Percentiles rank a stretch among this genome's conserved stretches.
Evolutionary conservation across 2,329 filamentous ascomycete genomes (phyloP).

Genomic region (Phoma sp.): DNA sequence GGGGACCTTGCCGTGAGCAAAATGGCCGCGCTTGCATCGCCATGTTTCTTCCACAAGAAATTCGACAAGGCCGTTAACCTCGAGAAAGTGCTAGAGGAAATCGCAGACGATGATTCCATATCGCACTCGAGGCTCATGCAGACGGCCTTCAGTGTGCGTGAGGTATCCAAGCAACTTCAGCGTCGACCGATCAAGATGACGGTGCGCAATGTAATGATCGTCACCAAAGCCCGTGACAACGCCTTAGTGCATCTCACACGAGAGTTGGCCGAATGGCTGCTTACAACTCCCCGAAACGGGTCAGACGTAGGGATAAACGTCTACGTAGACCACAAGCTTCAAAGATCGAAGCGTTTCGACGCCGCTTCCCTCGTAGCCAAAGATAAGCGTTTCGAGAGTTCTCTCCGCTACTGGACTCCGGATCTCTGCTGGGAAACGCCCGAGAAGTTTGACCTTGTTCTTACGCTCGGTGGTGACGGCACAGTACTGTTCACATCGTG

Average conservation of each 20-base stretch:
- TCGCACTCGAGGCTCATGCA: slow-evolving; percentile 94
- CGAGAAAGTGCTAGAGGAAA: slow-evolving; percentile 92
- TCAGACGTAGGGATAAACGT: slow-evolving; percentile 92
- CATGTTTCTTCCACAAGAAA: slow-evolving; percentile 96
- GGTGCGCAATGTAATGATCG: slow-evolving; percentile 95
- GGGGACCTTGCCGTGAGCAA: slow-evolving; percentile 49
- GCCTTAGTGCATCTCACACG: slow-evolving; percentile 86
- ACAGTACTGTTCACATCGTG: slow-evolving; percentile 88
- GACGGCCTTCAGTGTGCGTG: slow-evolving; percentile 91
- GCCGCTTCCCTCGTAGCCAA: slow-evolving; percentile 73
- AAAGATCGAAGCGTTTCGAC: slow-evolving; percentile 86
- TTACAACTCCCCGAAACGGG: slow-evolving; percentile 87
- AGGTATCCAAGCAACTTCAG: slow-evolving; percentile 95
- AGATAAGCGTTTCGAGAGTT: slow-evolving; percentile 77
- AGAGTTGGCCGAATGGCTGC: slow-evolving; percentile 85
- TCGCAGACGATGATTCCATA: slow-evolving; percentile 84
- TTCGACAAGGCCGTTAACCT: slow-evolving; percentile 97
- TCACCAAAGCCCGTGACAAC: slow-evolving; percentile 97
- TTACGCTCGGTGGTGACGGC: slow-evolving; percentile 85
- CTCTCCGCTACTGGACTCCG: slow-evolving; percentile 95
- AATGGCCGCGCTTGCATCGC: slow-evolving; percentile 79
- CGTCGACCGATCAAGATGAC: slow-evolving; percentile 89
- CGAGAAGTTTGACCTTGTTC: slow-evolving; percentile 93
- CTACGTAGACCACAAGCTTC: slow-evolving; percentile 96
- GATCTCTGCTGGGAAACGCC: slow-evolving; percentile 93